Evolutionary conservation across 495 filamentous ascomycete species (phyloP), one percentile per base, ranked within the genome.

Genomic region (Talaromyces adpressus): DNA sequence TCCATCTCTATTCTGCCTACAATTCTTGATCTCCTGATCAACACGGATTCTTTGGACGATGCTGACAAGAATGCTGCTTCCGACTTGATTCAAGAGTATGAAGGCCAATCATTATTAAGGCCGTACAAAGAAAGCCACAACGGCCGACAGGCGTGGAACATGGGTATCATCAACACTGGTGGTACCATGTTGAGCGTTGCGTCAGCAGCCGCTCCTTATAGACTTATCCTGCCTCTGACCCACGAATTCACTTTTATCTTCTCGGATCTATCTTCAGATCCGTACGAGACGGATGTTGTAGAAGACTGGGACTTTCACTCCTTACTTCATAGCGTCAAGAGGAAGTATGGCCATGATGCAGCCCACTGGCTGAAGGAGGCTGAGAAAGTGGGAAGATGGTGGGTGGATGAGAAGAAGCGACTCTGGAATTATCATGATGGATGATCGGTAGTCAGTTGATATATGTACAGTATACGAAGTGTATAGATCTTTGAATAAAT

Each of bases 51-150:
- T 14, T 70, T 81, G 30, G 70, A 73, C 64, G 57, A 68, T 12
- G 3, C 60, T 6, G 71, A 73, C 62, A 68, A 64, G 3, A 61
- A 69, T 18, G 73, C 73, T 27, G 72, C 77, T 25, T 66, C 65
- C 7, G 71, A 76, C 27, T 63, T 81, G 2, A 70, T 78, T 16
- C 73, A 77, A 16, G 68, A 79, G 52, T 80, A 80, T 63, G 78
- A 81, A 67, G 79, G 77, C 29, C 79, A 81, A 39, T 79, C 77
- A 1, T 71, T 81, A 47, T 74, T 81, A 57, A 73, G 78, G 0
- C 76, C 78, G 0, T 75, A 73, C 52, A 67, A 73, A 41, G 53
- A 69, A 29, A 66, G 65, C 8, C 70, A 73, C 30, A 69, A 74
- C 49, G 69, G 75, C 11, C 72, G 75, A 32, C 68, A 72, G 59